Conservation (phyloP, 129 eudicot genomes). For the Flaveria bidentis region DNA sequence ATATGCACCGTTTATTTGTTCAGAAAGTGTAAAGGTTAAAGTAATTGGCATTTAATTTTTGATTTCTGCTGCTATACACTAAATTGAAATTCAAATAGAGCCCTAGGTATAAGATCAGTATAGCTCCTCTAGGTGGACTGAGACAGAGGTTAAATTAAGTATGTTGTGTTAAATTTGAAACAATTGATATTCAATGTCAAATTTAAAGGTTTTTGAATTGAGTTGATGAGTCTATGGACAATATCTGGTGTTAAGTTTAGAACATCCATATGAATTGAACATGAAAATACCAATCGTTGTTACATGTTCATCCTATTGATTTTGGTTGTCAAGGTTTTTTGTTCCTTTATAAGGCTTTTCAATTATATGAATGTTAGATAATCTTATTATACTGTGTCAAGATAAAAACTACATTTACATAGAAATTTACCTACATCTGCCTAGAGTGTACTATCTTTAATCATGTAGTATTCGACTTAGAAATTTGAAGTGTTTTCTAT, state of each 20-base stretch:
- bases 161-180: slow-evolving; percentile 11
- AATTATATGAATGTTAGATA: background rate
- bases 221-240: background rate
- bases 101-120: background rate
- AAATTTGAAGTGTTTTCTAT: background rate
- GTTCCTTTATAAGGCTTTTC: background rate
- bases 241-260: background rate
- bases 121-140: background rate
- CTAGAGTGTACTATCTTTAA: no score
- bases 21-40: background rate
- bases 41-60: no score
- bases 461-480: background rate
- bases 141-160: background rate
- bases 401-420: background rate
- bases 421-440: no score
- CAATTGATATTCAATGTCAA: background rate
- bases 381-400: background rate
- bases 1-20: background rate
- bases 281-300: background rate
- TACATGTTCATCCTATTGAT: background rate
- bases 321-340: background rate
- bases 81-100: background rate
- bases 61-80: no score
- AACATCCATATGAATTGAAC: background rate
- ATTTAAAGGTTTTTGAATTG: background rate